Percentiles rank a stretch among this genome's conserved stretches.
Conservation (phyloP, 106 monocot species). For the Alisma plantagoaquatica region DNA sequence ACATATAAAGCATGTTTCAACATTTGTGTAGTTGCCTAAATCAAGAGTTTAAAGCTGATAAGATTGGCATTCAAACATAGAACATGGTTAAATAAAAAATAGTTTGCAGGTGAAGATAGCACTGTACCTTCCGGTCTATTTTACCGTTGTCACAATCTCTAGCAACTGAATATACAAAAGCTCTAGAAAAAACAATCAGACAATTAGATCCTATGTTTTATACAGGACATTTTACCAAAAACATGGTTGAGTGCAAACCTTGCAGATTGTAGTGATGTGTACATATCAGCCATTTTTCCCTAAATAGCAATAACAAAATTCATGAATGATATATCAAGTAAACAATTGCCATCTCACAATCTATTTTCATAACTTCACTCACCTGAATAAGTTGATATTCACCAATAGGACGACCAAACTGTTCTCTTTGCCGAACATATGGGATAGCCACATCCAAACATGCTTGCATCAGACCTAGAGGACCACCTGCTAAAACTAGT, state of each 20-base stretch:
- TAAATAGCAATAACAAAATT: conserved; percentile 19
- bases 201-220: neutral
- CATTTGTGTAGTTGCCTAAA: too few relatives aligned
- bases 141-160: conserved; percentile 90
- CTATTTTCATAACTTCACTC: too few relatives aligned
- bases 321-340: too few relatives aligned
- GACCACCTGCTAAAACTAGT: conserved; percentile 89
- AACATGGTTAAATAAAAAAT: too few relatives aligned
- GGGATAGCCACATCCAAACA: conserved; percentile 85
- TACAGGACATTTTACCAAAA: too few relatives aligned
- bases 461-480: conserved; percentile 95
- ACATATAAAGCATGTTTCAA: too few relatives aligned
- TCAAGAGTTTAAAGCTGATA: too few relatives aligned
- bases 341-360: too few relatives aligned
- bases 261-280: conserved; percentile 89
- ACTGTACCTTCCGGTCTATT: conserved; percentile 68
- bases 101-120: neutral
- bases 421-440: conserved; percentile 88
- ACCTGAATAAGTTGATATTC: conserved; percentile 99
- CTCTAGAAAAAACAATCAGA: conserved; percentile 43
- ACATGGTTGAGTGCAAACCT: too few relatives aligned
- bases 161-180: conserved; percentile 94
- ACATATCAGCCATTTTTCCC: conserved; percentile 98
- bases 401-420: conserved; percentile 92
- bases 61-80: too few relatives aligned